Evolutionary conservation across 306 rosid genomes (phyloP), one percentile per base, ranked within the genome.

Genomic region (Cucumis melo): DNA sequence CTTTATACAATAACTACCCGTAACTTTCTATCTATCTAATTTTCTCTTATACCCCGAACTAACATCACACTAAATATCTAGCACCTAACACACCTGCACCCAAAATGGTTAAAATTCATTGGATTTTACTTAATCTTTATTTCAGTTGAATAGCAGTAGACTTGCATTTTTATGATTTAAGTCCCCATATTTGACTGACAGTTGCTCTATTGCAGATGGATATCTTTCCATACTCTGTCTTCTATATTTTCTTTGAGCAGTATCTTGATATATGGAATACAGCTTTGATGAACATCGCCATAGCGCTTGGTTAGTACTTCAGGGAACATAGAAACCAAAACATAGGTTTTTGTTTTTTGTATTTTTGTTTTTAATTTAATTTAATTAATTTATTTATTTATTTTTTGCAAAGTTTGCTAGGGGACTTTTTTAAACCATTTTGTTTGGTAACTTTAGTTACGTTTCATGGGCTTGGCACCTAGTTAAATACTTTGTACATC

Each of bases 191-290:
- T 75, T 72, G 79, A 75, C 74, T 87, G 77, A 82, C 61, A 17
- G 51, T 64, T 56, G 75, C 82, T 86, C 74, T 88, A 68, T 36
- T 89, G 93, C 97, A 94, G 98, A 91, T 94, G 91, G 83, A 88
- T 74, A 80, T 94, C 81, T 94, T 94, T 84, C 98, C 98, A 6
- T 94, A 94, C 90, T 94, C 98, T 0, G 98, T 94, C 75, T 91
- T 94, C 87, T 94, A 94, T 79, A 90, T 94, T 76, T 94, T 94
- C 90, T 94, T 94, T 72, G 98, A 94, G 84, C 98, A 91, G 80
- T 94, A 90, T 83, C 91, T 94, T 79, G 95, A 94, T 74, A 85
- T 91, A 80, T 94, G 98, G 98, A 83, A 83, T 83, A 73, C 83
- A 55, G 96, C 98, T 70, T 73, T 91, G 84, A 82, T 81, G 81